Evolutionary conservation across 805 yeast species (phyloP).

Genomic region (Starmerella apicola): DNA sequence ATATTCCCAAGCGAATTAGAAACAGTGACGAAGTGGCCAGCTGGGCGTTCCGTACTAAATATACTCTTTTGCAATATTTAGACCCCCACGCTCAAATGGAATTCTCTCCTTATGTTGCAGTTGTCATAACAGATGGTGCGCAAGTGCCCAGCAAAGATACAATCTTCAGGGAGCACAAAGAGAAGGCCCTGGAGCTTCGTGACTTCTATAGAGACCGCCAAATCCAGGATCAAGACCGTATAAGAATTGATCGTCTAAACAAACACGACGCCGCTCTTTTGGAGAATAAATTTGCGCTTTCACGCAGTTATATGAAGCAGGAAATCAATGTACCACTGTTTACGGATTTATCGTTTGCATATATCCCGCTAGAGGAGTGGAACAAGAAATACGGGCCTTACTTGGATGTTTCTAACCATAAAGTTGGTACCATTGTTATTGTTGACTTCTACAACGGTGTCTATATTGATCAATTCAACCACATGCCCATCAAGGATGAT

Average conservation of each 20-base stretch:
- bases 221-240: conserved; percentile 11
- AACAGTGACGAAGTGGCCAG: conserved; percentile 11
- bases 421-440: conserved; percentile 15
- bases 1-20: conserved; percentile 18
- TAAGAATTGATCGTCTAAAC: conserved; percentile 15
- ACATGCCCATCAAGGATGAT: conserved; percentile 9
- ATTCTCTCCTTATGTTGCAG: conserved; percentile 13
- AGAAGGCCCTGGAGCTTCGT: conserved; percentile 8
- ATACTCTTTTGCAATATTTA: conserved; percentile 8
- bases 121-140: conserved; percentile 6
- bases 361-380: conserved; percentile 13
- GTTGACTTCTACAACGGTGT: conserved; percentile 16
- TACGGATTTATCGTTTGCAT: conserved; percentile 17
- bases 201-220: conserved; percentile 15
- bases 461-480: conserved; percentile 15
- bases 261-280: conserved; percentile 15
- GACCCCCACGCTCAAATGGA: conserved; percentile 7
- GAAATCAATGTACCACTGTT: conserved; percentile 15
- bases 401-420: conserved; percentile 7
- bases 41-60: conserved; percentile 17
- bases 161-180: conserved; percentile 5
- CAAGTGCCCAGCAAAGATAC: neutral
- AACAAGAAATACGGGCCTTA: conserved; percentile 7
- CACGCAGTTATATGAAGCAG: conserved; percentile 15
- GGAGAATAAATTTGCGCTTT: conserved; percentile 10